Conservation (phyloP, 306 rosid species). For the Fragaria vesca region DNA sequence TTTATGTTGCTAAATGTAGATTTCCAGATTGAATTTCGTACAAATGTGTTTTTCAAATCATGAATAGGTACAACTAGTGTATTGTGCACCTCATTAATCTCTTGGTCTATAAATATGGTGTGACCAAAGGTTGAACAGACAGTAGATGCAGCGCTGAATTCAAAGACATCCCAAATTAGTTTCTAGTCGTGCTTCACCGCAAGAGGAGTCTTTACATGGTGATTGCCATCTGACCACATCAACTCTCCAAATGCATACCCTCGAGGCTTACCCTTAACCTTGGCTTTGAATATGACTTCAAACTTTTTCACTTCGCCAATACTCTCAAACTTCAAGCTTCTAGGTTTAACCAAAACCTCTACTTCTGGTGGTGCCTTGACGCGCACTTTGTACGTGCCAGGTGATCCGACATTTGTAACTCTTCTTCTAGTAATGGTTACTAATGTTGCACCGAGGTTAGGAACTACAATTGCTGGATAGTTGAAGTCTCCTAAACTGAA, state of each 20-base stretch:
- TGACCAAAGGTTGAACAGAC: not conserved
- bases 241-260: conserved; percentile 34
- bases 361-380: conserved; percentile 36
- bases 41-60: not conserved
- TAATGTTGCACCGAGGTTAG: not conserved
- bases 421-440: conserved; percentile 35
- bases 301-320: conserved; percentile 50
- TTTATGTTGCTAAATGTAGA: not conserved
- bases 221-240: conserved; percentile 43
- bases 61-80: not conserved
- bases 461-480: conserved; percentile 58
- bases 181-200: conserved; percentile 13
- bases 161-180: not conserved
- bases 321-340: conserved; percentile 23
- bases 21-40: not conserved
- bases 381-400: conserved; percentile 34
- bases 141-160: not conserved
- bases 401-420: conserved; percentile 53
- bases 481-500: conserved; percentile 46
- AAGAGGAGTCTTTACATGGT: conserved; percentile 44
- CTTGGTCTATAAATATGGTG: no score
- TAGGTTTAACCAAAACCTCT: conserved; percentile 37
- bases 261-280: not conserved
- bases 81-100: no score
- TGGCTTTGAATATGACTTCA: conserved; percentile 22